Base-by-base conservation (phyloP, 306 rosid species). In the Calophaca sinica region DNA sequence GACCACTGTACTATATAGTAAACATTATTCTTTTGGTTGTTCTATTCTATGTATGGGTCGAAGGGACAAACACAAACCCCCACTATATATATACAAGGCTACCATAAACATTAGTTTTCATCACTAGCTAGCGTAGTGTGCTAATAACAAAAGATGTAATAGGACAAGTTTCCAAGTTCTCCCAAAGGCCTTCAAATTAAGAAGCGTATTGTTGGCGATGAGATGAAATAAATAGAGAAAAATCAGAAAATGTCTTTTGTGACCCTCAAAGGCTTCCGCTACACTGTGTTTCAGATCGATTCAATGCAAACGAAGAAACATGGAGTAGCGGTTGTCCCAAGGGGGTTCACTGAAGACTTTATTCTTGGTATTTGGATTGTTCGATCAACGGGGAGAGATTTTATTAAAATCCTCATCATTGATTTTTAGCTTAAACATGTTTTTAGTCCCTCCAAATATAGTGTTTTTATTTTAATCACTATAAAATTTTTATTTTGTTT, bases 261-360 rank as follows among this genome's bases (percentile, higher is more conserved):
- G 44, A 44, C 77, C 77, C 77, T 72, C 68, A 57, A 58, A 72
- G 68, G 77, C 77, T 72, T 58, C 77, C 77, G 45, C 68, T 72
- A 4, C 55, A 29, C 2, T 9, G 3, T 31, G 46, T 57, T 72
- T 58, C 44, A 55, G 28, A 13, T 57, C 67, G 53, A 57, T 10
- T 57, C 9, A 42, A 26, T n/a, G 3, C 13, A 39, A 39, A 7
- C 5, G 45, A 72, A 72, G 58, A 72, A 58, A 44, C 11, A 58
- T 58, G 8, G 7, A 72, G 35, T 55, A 72, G 67, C 54, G 76
- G 76, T 51, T 1, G 62, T 8, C 76, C 13, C 10, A 2, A 12
- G 53, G 10, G 65, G 45, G 72, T 39, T 26, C 8, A 53, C 66
- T 6, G 10, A 55, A 71, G 13, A 10, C 55, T 55, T 71, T 71